A percentile compares a stretch with the other conserved stretches of the same genome.
Conservation (phyloP, 2,329 filamentous ascomycete genomes). For the Trichoderma atrobrunneum region DNA sequence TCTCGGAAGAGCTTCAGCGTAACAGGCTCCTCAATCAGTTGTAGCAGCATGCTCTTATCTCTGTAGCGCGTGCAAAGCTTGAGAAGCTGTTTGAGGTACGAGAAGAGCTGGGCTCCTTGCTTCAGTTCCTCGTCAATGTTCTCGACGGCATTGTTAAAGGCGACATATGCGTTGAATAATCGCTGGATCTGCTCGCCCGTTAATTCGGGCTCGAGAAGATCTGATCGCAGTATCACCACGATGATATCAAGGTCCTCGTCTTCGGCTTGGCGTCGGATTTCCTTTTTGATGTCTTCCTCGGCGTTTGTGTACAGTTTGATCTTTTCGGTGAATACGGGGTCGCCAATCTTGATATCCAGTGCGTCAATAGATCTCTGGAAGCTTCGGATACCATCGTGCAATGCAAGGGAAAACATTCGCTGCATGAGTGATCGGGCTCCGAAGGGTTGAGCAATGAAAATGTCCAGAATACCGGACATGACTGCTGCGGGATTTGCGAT, state of each 20-base stretch:
- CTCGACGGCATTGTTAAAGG: slow-evolving; percentile 89
- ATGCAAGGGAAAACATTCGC: slow-evolving; percentile 86
- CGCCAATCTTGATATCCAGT: slow-evolving; percentile 73
- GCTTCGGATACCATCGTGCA: slow-evolving; percentile 83
- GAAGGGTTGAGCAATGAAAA: slow-evolving; percentile 94
- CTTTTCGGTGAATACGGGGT: slow-evolving; percentile 75
- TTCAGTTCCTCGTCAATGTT: slow-evolving; percentile 86
- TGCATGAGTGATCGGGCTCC: slow-evolving; percentile 87
- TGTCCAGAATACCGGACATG: slow-evolving; percentile 91
- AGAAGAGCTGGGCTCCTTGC: slow-evolving; percentile 87
- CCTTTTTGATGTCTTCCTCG: slow-evolving; percentile 69
- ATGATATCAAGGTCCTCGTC: slow-evolving; percentile 78
- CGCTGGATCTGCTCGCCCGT: slow-evolving; percentile 73
- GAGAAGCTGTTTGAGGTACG: slow-evolving; percentile 88
- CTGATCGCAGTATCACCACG: slow-evolving; percentile 78
- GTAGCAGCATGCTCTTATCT: slow-evolving; percentile 96
- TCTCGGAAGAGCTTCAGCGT: slow-evolving; percentile 95
- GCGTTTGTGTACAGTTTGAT: slow-evolving; percentile 75
- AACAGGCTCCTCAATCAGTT: slow-evolving; percentile 93
- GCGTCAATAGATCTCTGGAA: slow-evolving; percentile 86
- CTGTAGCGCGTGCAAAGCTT: slow-evolving; percentile 88
- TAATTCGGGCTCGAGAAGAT: slow-evolving; percentile 69
- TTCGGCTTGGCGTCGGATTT: slow-evolving; percentile 70
- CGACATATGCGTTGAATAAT: slow-evolving; percentile 91
- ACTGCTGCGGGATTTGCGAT: slow-evolving; percentile 95